Evolutionary conservation across 768 basidiomycete species (phyloP), one percentile per base, ranked within the genome.

Genomic region (Agrocybe chaxingu): DNA sequence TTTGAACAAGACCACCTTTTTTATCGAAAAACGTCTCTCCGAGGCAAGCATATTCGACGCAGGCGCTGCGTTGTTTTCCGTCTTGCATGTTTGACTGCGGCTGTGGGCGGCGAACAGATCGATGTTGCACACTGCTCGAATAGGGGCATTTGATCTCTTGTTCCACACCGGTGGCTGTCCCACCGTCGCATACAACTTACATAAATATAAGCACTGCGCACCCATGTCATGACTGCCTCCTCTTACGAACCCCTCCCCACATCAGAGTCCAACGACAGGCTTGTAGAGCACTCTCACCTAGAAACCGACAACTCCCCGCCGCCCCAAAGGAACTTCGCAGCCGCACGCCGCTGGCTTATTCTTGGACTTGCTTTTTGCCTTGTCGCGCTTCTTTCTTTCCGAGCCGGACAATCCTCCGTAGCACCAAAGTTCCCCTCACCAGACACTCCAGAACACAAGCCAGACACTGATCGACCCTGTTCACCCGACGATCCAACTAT

Each of bases 351-450:
- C 31, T 55, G 68, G 30, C 29, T 74, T 35, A 52, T 78, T 49
- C 13, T 80, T 48, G 63, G 64, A 13, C 19, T 66, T 44, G 63
- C 66, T 18, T 56, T 80, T 52, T 59, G 63, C 46, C 33, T 75
- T 49, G 57, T 73, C 56, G 68, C 66, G 12, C 63, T 80, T 48
- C 56, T 62, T 24, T 69, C 69, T 45, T 83, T 72, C 58, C 74
- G 71, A 62, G 65, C 68, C 12, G 72, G 72, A 46, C 76, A 73
- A 65, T 73, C 71, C 64, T 69, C 69, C 37, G 57, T 64, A 37
- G 24, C 40, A 41, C 45, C 47, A 6, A 42, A 41, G 31, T 3
- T 40, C 9, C 50, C 54, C 44, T 18, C 38, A 9, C 44, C 45
- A 45, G 45, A 46, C 39, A 34, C 38, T 38, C 48, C 53, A 30